These are phyloP conservation scores for Candida sphagnicola DNA, from an alignment of 805 yeast genomes.

Conservation along the genomic window DNA sequence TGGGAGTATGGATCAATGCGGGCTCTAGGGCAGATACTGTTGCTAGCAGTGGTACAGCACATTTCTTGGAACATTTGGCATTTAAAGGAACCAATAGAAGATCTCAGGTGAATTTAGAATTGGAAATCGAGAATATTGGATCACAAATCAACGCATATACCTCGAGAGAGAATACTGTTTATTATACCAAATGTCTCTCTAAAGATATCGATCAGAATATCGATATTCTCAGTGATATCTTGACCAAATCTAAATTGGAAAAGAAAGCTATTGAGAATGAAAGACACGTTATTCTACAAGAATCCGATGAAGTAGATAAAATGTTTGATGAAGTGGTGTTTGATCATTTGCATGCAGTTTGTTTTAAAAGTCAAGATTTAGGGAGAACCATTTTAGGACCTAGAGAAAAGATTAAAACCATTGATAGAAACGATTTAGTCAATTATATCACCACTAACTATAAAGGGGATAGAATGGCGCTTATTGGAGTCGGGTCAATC, in stretches of 20 bases:
- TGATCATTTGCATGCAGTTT: conserved; percentile 92
- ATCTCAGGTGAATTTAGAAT: conserved; percentile 76
- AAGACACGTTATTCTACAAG: conserved; percentile 93
- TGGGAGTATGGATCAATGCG: conserved; percentile 98
- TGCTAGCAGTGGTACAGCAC: conserved; percentile 90
- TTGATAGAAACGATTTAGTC: conserved; percentile 70
- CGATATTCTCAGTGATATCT: conserved; percentile 83
- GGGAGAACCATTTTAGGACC: conserved; percentile 98
- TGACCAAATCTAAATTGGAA: conserved; percentile 82
- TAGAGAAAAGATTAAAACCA: conserved; percentile 76
- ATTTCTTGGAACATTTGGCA: conserved; percentile 92
- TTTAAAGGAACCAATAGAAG: conserved; percentile 89
- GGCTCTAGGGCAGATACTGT: conserved; percentile 95
- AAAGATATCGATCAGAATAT: conserved; percentile 81
- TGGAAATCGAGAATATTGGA: conserved; percentile 94
- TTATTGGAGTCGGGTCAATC: conserved; percentile 95
- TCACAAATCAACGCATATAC: conserved; percentile 98
- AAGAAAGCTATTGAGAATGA: conserved; percentile 88
- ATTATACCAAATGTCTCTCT: conserved; percentile 84
- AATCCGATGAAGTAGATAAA: conserved; percentile 95
- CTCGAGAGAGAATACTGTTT: conserved; percentile 95
- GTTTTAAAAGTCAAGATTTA: conserved; percentile 84
- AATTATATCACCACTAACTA: conserved; percentile 82
- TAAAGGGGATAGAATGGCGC: conserved; percentile 95
- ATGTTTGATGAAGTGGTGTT: conserved; percentile 98